Percentiles rank a stretch among this genome's conserved stretches.
Conservation (phyloP, 345 rosid species). For the Salix purpurea region DNA sequence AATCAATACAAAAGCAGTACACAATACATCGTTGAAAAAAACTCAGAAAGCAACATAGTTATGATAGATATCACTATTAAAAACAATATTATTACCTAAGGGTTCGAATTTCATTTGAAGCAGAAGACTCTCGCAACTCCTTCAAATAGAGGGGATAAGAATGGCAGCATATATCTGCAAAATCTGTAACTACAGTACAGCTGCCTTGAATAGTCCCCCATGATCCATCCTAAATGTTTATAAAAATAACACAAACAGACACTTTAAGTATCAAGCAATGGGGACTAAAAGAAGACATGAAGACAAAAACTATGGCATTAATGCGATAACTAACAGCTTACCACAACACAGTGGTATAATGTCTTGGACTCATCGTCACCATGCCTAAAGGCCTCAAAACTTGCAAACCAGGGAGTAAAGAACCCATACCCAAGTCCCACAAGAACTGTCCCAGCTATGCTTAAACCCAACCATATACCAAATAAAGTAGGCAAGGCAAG, state of each 20-base stretch:
- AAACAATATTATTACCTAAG: constrained; percentile 47
- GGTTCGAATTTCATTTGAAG: constrained; percentile 47
- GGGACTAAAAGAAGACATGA: neutral
- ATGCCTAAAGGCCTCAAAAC: constrained; percentile 82
- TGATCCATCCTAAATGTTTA: constrained; percentile 65
- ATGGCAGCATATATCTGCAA: constrained; percentile 66
- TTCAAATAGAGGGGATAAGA: constrained; percentile 59
- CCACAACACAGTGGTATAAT: constrained; percentile 63
- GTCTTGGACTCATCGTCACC: constrained; percentile 45
- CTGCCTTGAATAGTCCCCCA: constrained; percentile 78
- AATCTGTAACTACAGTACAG: constrained; percentile 67
- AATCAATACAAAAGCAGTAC: neutral
- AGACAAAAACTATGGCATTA: neutral
- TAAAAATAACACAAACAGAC: neutral
- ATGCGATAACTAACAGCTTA: constrained; percentile 14
- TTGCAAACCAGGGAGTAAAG: constrained; percentile 75
- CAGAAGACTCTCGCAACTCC: constrained; percentile 56
- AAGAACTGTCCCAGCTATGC: constrained; percentile 58
- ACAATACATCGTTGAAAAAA: neutral
- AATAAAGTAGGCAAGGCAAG: constrained; percentile 59
- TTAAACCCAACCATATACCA: constrained; percentile 67
- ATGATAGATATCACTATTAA: neutral
- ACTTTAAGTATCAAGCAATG: neutral
- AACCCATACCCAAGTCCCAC: constrained; percentile 79
- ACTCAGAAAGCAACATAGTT: constrained; percentile 1